Evolutionary conservation across 345 rosid species (phyloP).

Genomic region (Hevea brasiliensis): DNA sequence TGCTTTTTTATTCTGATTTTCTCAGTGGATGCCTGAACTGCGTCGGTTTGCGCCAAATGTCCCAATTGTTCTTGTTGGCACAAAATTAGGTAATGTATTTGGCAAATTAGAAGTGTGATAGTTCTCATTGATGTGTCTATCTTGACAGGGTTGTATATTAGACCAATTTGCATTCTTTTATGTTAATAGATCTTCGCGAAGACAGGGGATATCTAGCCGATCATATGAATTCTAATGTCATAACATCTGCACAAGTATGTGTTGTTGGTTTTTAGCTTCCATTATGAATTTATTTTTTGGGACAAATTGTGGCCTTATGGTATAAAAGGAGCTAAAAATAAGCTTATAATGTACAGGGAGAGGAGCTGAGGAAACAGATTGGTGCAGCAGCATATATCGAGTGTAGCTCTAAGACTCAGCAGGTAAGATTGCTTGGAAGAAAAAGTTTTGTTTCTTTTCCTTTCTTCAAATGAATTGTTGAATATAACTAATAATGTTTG

Average conservation of each 20-base stretch:
- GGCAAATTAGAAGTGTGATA: background rate
- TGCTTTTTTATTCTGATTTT: slow-evolving; percentile 16
- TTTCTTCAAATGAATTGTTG: background rate
- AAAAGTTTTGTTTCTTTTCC: background rate
- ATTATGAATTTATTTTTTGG: background rate
- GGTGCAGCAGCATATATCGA: slow-evolving; percentile 97
- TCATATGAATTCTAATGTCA: slow-evolving; percentile 62
- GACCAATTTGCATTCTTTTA: background rate
- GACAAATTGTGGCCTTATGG: background rate
- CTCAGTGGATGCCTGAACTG: slow-evolving; percentile 99
- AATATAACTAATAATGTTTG: background rate
- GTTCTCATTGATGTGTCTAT: background rate
- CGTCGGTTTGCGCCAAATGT: slow-evolving; percentile 92
- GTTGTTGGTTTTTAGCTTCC: background rate
- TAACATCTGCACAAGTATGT: slow-evolving; percentile 74
- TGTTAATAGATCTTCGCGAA: slow-evolving; percentile 74
- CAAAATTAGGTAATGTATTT: slow-evolving; percentile 67
- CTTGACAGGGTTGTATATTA: background rate
- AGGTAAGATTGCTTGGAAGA: slow-evolving; percentile 41
- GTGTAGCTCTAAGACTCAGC: slow-evolving; percentile 98
- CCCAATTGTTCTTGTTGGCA: slow-evolving; percentile 95
- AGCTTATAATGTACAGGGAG: slow-evolving; percentile 56
- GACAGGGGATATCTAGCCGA: slow-evolving; percentile 70
- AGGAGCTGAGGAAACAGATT: slow-evolving; percentile 88
- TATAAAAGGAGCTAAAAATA: background rate